Evolutionary conservation across 2,329 filamentous ascomycete species (phyloP), one percentile per base, ranked within the genome.

Genomic region (Penicillium sp.): DNA sequence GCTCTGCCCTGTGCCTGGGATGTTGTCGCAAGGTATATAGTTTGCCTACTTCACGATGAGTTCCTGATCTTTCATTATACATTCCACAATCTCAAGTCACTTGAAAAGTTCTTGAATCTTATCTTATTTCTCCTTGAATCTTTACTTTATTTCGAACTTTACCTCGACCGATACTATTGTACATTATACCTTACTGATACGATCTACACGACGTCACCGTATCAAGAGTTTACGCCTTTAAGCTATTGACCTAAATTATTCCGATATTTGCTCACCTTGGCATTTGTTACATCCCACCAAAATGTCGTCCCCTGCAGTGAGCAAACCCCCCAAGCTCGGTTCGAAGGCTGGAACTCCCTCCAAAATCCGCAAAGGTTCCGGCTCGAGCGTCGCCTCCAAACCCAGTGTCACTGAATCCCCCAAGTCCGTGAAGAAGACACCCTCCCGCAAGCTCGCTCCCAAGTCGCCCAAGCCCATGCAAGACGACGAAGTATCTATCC

Each of bases 381-480:
- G 60, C 16, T 68, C 66, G 21, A 68, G 66, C 37, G 55, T 52
- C 14, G 59, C 57, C n/a, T 62, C 61, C 7, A 60, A 66, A 42
- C 63, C 57, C 37, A 64, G 54, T 52, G 54, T 53, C 13, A 21
- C 55, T 26, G 54, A 52, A 11, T 57, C 33, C 22, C 54, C 60
- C 24, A 61, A 66, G 54, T 54, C 58, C 13, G n/a, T 45, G 13
- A 68, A 68, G 54, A 62, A 67, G 52, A 44, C 60, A n/a, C 63
- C 65, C 3, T 52, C 61, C 4, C 64, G 55, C 44, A 68, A 69
- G 49, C 65, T 68, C 47, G 62, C 64, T 8, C 56, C 64, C 11
- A 68, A 65, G 49, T 58, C 57, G 9, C 64, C 65, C 21, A 48
- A 67, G 35, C 61, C 59, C 13, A 57, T 63, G 37, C 49, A 62